Conservation (phyloP, 805 yeast genomes). For the Candida maris region DNA sequence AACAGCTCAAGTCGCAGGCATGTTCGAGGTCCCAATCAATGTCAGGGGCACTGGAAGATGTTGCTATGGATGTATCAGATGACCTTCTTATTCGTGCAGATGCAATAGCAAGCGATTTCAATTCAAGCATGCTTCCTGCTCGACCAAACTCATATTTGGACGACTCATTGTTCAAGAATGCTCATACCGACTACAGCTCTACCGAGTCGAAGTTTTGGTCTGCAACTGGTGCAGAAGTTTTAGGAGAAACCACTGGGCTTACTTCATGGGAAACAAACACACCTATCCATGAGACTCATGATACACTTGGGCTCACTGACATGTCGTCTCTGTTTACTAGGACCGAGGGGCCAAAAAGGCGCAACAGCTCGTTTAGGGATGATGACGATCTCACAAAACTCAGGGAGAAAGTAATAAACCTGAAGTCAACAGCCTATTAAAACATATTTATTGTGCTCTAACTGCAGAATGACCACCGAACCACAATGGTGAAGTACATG, state of each 20-base stretch:
- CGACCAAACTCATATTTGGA: constrained; percentile 11
- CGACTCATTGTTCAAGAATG: constrained; percentile 12
- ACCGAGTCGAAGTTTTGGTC: constrained; percentile 5
- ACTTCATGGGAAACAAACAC: not conserved
- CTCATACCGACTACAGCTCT: constrained; percentile 3
- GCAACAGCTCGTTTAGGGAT: constrained; percentile 24
- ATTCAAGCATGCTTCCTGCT: constrained; percentile 1
- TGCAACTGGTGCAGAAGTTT: not conserved
- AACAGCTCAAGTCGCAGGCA: constrained; percentile 13
- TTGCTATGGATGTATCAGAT: not conserved
- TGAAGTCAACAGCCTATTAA: constrained; percentile 23
- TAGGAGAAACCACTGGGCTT: not conserved
- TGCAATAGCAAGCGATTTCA: not conserved
- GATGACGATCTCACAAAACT: constrained; percentile 29
- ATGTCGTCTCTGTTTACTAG: not conserved
- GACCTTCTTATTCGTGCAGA: not conserved
- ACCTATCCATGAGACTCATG: not conserved
- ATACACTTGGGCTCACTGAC: not conserved
- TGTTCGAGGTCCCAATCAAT: constrained; percentile 21
- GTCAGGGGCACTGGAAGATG: constrained; percentile 7
- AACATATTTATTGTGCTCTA: constrained; percentile 1
- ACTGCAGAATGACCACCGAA: too few species aligned
- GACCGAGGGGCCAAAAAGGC: constrained; percentile 5
- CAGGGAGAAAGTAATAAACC: constrained; percentile 28
- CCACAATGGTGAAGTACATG: too few species aligned